phyloP scores from a whole-genome alignment of 805 yeast genomes.

The Saccharomyces paradoxus region DNA sequence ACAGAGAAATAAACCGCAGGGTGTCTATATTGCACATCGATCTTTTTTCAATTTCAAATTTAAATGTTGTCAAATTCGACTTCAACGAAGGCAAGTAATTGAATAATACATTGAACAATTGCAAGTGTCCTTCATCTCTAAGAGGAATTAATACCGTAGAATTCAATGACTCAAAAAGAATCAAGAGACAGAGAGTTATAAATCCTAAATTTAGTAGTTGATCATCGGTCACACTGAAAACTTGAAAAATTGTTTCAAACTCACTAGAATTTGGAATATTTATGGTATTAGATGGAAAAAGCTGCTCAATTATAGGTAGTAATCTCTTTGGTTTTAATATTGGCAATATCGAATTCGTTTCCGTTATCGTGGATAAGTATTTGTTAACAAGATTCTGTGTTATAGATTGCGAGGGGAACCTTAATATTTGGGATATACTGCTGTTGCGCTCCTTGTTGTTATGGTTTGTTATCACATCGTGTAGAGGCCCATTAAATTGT shows the following conservation, averaged over 20 bases:
- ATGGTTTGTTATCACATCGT: not conserved
- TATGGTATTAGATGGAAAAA: constrained; percentile 4
- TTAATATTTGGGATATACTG: constrained; percentile 5
- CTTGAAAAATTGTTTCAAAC: constrained; percentile 12
- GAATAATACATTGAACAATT: constrained; percentile 11
- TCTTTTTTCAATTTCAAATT: constrained; percentile 16
- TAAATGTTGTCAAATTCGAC: constrained; percentile 13
- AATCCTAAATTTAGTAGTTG: constrained; percentile 18
- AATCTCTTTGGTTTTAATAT: constrained; percentile 20
- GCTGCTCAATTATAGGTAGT: constrained; percentile 13
- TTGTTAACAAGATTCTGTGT: constrained; percentile 16
- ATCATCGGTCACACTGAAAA: constrained; percentile 12
- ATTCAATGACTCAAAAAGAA: constrained; percentile 21
- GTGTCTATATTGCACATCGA: constrained; percentile 8
- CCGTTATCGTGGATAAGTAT: constrained; percentile 16
- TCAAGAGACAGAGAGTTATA: constrained; percentile 14
- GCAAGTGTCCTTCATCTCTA: constrained; percentile 15
- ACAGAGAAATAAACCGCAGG: constrained; percentile 17
- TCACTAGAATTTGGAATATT: constrained; percentile 1
- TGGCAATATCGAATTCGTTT: constrained; percentile 18
- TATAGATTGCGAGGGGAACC: constrained; percentile 15
- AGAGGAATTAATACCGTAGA: constrained; percentile 26
- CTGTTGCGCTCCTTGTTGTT: not conserved
- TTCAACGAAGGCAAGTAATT: constrained; percentile 8
- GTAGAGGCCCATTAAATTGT: constrained; percentile 6